Evolutionary conservation across 176 grass and related monocot species (phyloP).

Genomic region (Avena insularis): DNA sequence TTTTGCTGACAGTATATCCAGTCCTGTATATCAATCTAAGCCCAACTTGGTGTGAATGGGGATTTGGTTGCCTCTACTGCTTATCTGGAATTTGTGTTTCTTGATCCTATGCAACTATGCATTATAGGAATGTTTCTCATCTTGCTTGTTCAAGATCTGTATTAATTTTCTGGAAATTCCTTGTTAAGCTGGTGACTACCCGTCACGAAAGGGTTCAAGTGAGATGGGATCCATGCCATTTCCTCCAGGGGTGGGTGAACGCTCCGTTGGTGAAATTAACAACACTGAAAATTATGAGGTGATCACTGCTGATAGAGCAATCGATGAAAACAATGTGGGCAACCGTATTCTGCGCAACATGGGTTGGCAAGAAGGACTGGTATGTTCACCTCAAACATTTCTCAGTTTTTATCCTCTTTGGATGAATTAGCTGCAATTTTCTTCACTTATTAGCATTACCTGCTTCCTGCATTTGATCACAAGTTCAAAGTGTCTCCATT

Average conservation of each 20-base stretch:
- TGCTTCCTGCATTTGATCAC: not conserved
- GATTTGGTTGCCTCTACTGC: conserved; percentile 11
- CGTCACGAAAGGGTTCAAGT: conserved; percentile 73
- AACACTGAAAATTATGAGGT: conserved; percentile 85
- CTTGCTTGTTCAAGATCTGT: conserved; percentile 47
- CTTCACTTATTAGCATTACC: not conserved
- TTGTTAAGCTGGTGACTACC: conserved; percentile 87
- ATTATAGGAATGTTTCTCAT: conserved; percentile 39
- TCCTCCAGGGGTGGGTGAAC: conserved; percentile 90
- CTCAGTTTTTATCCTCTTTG: conserved; percentile 7
- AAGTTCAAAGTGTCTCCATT: not conserved
- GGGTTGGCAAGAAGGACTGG: conserved; percentile 89
- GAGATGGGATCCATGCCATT: conserved; percentile 94
- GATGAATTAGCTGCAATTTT: conserved; percentile 22
- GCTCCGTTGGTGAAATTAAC: conserved; percentile 67
- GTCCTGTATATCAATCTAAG: not conserved
- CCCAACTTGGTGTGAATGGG: not conserved
- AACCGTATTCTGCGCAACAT: conserved; percentile 93
- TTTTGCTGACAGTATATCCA: conserved; percentile 13
- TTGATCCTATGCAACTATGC: conserved; percentile 27
- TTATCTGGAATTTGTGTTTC: conserved; percentile 21
- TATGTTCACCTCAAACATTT: conserved; percentile 43
- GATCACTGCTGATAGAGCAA: conserved; percentile 81
- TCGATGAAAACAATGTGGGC: conserved; percentile 96
- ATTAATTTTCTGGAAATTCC: conserved; percentile 84